Evolutionary conservation across 305 asterid genomes (phyloP), one percentile per base, ranked within the genome.

Genomic region (Fraxinus floribunda): DNA sequence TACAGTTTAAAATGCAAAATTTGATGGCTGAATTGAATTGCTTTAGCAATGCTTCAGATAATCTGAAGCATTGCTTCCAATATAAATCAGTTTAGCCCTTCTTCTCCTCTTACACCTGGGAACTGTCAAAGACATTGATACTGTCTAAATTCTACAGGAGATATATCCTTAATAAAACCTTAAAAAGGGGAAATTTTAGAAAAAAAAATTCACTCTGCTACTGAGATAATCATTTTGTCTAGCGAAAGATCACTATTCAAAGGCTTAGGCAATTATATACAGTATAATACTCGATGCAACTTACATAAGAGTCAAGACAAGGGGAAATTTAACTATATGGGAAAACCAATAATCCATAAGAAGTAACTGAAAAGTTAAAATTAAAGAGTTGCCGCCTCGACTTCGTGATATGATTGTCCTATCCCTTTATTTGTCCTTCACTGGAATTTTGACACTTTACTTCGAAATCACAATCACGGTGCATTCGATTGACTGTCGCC

Each of bases 11-110:
- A 41, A 10, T 15, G 49, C 1, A 41, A 41, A 13, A 41, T 9
- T 20, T 90, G 85, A 24, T 88, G 94, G 84, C 89, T 89, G 81
- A 82, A 91, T 79, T 84, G 84, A 71, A 88, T 86, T 18, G 90
- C 93, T 81, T 70, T 81, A 13, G 88, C 94, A 49, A 86, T 80
- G 87, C 86, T 62, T 38, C 66, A 36, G 35, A 85, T 32, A 78
- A 89, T 89, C 74, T 77, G 49, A 84, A 78, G 24, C 91, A 88
- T 78, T 88, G 88, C 78, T 36, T 36, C 41, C 41, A 36, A 36
- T 36, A 36, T 36, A 36, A 35, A 36, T 7, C 41, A 35, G 39
- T 35, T 35, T 35, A 35, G 39, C 24, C 39, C 39, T 5, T 35
- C 39, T 34, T 34, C 38, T 34, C 38, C 38, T 35, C 39, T 6